Evolutionary conservation across 148 eudicot genomes (phyloP), one percentile per base, ranked within the genome.

Genomic region (Spergularia marina): DNA sequence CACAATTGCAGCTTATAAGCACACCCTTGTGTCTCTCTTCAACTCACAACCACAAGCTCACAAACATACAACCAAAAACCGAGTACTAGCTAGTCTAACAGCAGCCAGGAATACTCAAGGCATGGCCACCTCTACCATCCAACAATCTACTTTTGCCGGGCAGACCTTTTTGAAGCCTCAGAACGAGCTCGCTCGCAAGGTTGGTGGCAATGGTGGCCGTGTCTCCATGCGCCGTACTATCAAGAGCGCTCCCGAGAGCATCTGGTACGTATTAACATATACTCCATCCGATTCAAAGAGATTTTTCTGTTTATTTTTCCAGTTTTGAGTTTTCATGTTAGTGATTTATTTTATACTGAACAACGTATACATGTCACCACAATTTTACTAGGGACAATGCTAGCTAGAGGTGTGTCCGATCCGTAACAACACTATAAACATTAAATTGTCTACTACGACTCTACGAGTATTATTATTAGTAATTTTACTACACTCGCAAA

Each of bases 191-290:
- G 75, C 52, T 25, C 77, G 86, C 57, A 86, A 83, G 75, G 85
- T 85, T 54, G 88, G 89, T 61, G 81, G 80, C 63, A 79, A 80
- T 56, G 85, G 78, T 40, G 84, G 86, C 75, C 88, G 88, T 41
- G 53, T 84, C 71, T 68, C 83, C 79, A 88, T 88, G 91, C 85
- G 91, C 40, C 86, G 91, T 44, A 88, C 91, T 15, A 82, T 86
- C 73, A 88, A 78, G 70, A 88, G 86, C 60, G 88, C 84, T 62
- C 91, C 91, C n/a, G 79, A 88, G 55, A 86, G 89, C 83, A 88
- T 88, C 12, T 88, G 91, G 91, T 88, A 82, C 23, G 55, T 44
- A 30, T 23, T 23, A 23, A 16, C 0, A 0, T 34, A 10, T 13
- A 17, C 7, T 18, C 12, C n/a, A 34, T 23, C 25, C 25, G 25